These are phyloP conservation scores for Lyophyllum decastes DNA, from an alignment of 768 basidiomycete species.

Conservation along the genomic window DNA sequence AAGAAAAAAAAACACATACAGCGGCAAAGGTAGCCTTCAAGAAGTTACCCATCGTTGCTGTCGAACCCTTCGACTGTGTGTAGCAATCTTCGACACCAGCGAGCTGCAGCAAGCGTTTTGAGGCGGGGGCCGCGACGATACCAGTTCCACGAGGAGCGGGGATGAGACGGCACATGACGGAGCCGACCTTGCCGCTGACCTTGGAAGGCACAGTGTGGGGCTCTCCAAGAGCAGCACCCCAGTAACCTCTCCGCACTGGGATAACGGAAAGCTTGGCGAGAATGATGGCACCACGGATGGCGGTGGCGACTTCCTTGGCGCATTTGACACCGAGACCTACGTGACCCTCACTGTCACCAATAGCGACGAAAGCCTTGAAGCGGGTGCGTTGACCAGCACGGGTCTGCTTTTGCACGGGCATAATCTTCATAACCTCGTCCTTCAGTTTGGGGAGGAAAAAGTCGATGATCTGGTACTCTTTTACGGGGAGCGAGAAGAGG, in stretches of 20 bases:
- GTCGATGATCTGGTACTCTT: conserved; percentile 99
- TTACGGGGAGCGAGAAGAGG: conserved; percentile 99
- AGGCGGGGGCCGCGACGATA: conserved; percentile 98
- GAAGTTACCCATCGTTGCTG: conserved; percentile 99
- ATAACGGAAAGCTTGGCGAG: conserved; percentile 97
- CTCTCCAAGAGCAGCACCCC: conserved; percentile 98
- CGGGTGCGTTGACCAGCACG: conserved; percentile 99
- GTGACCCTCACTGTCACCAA: conserved; percentile 98
- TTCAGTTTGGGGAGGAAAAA: conserved; percentile 99
- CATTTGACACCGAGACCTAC: conserved; percentile 99
- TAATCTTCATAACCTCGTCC: conserved; percentile 99
- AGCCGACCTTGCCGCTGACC: conserved; percentile 97
- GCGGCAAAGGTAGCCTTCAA: conserved; percentile 96
- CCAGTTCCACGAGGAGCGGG: conserved; percentile 98
- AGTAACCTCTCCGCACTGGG: conserved; percentile 98
- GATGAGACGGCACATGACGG: conserved; percentile 98
- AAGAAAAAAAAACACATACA: conserved; percentile 45
- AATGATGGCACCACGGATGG: conserved; percentile 99
- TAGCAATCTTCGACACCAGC: conserved; percentile 98
- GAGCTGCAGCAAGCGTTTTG: conserved; percentile 93
- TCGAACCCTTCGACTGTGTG: conserved; percentile 97
- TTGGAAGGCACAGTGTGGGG: conserved; percentile 99
- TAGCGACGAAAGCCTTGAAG: conserved; percentile 99
- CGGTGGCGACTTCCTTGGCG: conserved; percentile 99
- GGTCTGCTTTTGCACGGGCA: conserved; percentile 99